Percentiles rank a stretch among this genome's conserved stretches.
Evolutionary conservation across 176 grass and related monocot genomes (phyloP).

Genomic region (Avena sativa): DNA sequence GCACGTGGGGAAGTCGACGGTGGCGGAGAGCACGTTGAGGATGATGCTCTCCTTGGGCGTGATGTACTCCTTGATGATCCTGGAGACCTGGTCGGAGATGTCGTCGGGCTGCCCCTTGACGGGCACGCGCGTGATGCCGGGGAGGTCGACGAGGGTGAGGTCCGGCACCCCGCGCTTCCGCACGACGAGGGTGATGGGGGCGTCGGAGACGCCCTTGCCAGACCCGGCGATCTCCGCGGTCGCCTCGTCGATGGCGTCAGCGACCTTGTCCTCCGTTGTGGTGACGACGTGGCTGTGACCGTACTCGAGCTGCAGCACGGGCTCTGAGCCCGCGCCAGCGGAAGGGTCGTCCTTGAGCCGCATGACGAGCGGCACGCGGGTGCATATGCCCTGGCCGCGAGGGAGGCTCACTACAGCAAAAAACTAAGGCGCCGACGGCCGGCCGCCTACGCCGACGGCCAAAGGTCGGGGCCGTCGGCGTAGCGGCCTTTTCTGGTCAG

Average conservation of each 20-base stretch:
- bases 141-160: constrained; percentile 67
- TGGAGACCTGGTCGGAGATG: constrained; percentile 69
- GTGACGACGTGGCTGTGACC: constrained; percentile 28
- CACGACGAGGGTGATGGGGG: constrained; percentile 64
- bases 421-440: too few relatives aligned
- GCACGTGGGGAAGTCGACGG: constrained; percentile 72
- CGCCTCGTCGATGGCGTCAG: constrained; percentile 40
- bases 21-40: constrained; percentile 64
- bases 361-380: constrained; percentile 69
- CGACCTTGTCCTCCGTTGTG: constrained; percentile 49
- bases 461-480: too few relatives aligned
- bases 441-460: too few relatives aligned
- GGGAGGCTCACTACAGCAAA: too few relatives aligned
- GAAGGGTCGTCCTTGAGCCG: constrained; percentile 56
- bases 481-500: too few relatives aligned
- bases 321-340: background rate
- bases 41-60: constrained; percentile 69
- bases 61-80: constrained; percentile 65
- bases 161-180: constrained; percentile 60
- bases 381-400: constrained; percentile 76
- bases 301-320: constrained; percentile 57
- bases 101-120: constrained; percentile 56
- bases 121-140: constrained; percentile 68
- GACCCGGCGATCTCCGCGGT: constrained; percentile 55
- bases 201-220: constrained; percentile 63